Evolutionary conservation across 441 rosid species (phyloP), one percentile per base, ranked within the genome.

Genomic region (Adansonia grandidieri): DNA sequence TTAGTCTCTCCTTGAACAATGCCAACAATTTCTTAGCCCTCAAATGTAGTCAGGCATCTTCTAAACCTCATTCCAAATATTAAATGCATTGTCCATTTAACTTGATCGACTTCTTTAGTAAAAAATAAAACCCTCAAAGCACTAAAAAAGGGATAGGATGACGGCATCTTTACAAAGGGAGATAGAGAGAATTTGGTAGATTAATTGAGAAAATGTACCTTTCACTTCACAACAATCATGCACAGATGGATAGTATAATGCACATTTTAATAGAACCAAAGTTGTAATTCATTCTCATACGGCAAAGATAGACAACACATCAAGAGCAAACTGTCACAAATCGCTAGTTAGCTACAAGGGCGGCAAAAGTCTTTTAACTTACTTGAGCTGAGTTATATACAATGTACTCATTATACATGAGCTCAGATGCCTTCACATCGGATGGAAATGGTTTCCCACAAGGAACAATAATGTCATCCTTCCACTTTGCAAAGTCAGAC

Each of bases 401-500:
- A 65, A 94, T 91, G 84, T 93, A 96, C 85, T 96, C 99, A 75
- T 93, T 96, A 76, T 94, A 92, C 97, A 92, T 92, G 78, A 96
- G 90, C 89, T 91, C 98, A 7, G 98, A 91, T 75, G 88, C 89
- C 85, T 74, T 91, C 77, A 88, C 88, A 73, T 80, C 89, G 2
- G 97, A 94, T 53, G 93, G 14, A 78, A 93, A 93, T 51, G 98
- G 99, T 85, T 93, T 94, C 77, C 99, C 99, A 75, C 98, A 91
- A 73, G 98, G 99, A 71, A 96, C 93, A 60, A 80, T 84, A 37
- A 96, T 90, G 66, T 92, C 97, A 84, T 93, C 87, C 87, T 89
- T 90, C 98, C 98, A 97, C 87, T 87, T 92, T 44, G 85, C 89
- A 83, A 86, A 92, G 53, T 89, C 99, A 5, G 94, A 86, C 32